Evolutionary conservation across 192 early-diverging fungal species (phyloP), one percentile per base, ranked within the genome.

Genomic region (Linnemannia elongata): DNA sequence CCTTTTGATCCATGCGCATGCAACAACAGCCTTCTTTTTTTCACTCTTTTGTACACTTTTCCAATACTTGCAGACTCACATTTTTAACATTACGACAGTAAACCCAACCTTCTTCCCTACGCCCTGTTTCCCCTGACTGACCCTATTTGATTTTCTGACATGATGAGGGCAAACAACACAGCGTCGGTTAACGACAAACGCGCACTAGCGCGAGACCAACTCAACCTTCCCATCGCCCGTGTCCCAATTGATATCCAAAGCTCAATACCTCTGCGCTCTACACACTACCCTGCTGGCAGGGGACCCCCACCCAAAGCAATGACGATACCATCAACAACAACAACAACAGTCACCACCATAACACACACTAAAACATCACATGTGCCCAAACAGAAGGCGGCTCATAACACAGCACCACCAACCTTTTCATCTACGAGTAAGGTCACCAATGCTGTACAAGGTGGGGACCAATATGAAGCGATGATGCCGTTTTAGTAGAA

Each of bases 171-270:
- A 47, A 38, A 35, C 55, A n/a, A 66, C 30, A 33, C 60, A 33
- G 33, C 60, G 13, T 1, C 15, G 0, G 30, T 44, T 17, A 55
- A 57, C n/a, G 79, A 80, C 70, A 76, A 33, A 39, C 80, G 73
- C 42, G 69, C 54, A 0, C 69, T 79, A 6, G 75, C 77, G 13
- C 54, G 83, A 36, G 36, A 80, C 69, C 63, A 72, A 55, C 74
- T 80, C 69, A 77, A 77, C 33, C 54, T 80, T 1, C 83, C 83
- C 3, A 86, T 86, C 33, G 74, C 55, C 36, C 79, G 79, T 15
- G 41, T 30, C 22, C 78, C 83, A 36, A 86, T 80, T 45, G 63
- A 70, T 1, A 75, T 77, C 24, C 83, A 86, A 36, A 75, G 74
- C n/a, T 54, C 74, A 0, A 17, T 22, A 42, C 30, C 66, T 15